phyloP scores from a whole-genome alignment of 805 yeast species.

The Barnettozyma pratensis region DNA sequence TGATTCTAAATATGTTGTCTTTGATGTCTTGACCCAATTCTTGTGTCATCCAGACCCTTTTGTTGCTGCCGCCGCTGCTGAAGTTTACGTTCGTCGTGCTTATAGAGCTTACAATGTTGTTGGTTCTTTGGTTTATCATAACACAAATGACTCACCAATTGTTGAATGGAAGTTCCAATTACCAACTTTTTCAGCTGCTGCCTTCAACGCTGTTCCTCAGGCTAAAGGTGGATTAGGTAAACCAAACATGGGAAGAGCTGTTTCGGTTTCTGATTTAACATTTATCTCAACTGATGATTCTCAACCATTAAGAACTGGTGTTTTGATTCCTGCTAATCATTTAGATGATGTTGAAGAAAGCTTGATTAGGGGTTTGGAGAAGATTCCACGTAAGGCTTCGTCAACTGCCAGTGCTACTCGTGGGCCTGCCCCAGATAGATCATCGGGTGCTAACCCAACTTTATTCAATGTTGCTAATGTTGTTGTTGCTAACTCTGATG shows the following conservation, averaged over 20 bases:
- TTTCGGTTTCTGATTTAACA: slow-evolving; percentile 88
- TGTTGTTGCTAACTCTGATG: slow-evolving; percentile 68
- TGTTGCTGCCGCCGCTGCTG: slow-evolving; percentile 94
- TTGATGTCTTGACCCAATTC: slow-evolving; percentile 92
- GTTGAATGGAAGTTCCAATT: slow-evolving; percentile 87
- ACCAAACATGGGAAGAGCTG: slow-evolving; percentile 66
- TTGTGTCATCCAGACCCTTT: slow-evolving; percentile 77
- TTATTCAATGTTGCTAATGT: slow-evolving; percentile 81
- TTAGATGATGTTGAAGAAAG: slow-evolving; percentile 88
- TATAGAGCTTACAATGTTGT: slow-evolving; percentile 93
- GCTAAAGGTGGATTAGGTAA: slow-evolving; percentile 37
- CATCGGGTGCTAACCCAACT: slow-evolving; percentile 28
- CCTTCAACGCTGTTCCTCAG: slow-evolving; percentile 65
- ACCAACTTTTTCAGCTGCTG: slow-evolving; percentile 66
- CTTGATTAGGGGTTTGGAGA: slow-evolving; percentile 68
- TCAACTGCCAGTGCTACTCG: slow-evolving; percentile 23
- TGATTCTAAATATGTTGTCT: slow-evolving; percentile 93
- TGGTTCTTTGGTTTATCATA: slow-evolving; percentile 64
- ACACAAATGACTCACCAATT: slow-evolving; percentile 53
- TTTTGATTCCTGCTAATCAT: slow-evolving; percentile 73
- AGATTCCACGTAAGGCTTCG: slow-evolving; percentile 45
- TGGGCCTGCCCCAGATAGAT: slow-evolving; percentile 48
- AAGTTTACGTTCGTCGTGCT: slow-evolving; percentile 93
- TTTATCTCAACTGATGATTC: slow-evolving; percentile 71
- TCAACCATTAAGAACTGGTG: slow-evolving; percentile 74